These are phyloP conservation scores for Zymoseptoria brevis DNA, from an alignment of 2,329 filamentous ascomycete genomes.

Conservation along the genomic window DNA sequence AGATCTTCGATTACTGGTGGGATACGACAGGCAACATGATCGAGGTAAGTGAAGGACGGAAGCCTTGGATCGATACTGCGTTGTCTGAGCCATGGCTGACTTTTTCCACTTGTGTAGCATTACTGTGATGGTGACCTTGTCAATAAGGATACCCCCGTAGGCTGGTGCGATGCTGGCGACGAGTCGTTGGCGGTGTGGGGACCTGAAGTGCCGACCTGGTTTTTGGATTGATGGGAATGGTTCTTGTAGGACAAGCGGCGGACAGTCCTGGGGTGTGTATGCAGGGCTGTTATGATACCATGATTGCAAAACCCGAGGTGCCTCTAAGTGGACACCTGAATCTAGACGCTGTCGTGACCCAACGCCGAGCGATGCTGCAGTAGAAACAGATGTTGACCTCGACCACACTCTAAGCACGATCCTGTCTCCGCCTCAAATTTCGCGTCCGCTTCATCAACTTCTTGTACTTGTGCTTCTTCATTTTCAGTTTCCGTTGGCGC, in stretches of 20 bases:
- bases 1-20: constrained; percentile 65
- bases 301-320: background rate
- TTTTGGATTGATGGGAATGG: background rate
- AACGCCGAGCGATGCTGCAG: background rate
- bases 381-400: background rate
- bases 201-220: constrained; percentile 19
- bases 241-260: background rate
- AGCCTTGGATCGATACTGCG: too few species aligned
- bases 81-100: background rate
- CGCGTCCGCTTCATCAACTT: constrained; percentile 93
- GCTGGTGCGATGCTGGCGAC: constrained; percentile 32
- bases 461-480: constrained; percentile 99
- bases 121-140: constrained; percentile 63
- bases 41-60: background rate
- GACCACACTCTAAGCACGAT: constrained; percentile 19
- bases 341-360: background rate
- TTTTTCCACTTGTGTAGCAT: constrained; percentile 9
- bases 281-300: background rate
- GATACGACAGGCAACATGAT: constrained; percentile 1
- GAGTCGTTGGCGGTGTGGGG: constrained; percentile 24
- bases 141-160: constrained; percentile 42
- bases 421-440: constrained; percentile 77
- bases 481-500: constrained; percentile 88
- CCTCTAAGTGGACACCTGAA: background rate
- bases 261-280: background rate